Base-by-base conservation (phyloP, 2,329 filamentous ascomycete genomes). In the Tolypocladium guangdongense region DNA sequence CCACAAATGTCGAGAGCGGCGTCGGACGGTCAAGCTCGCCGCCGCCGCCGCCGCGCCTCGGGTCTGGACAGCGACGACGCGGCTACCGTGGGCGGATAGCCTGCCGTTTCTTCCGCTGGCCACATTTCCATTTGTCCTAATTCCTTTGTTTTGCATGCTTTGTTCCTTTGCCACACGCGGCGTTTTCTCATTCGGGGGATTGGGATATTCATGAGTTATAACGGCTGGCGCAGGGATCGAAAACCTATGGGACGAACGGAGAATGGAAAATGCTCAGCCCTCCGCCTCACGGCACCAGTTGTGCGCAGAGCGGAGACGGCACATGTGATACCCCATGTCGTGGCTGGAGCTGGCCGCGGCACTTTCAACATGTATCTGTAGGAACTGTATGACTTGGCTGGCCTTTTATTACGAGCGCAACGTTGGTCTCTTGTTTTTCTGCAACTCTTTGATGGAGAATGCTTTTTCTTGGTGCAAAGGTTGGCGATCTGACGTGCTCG, bases 1-100 rank as follows among this genome's bases (percentile, higher is more conserved):
- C 57, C 58, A 11, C 57, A 59, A 39, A 52, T 56, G 33, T 66
- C 65, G 51, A 60, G 64, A 48, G 63, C 65, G 16, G 60, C 61
- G 16, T 66, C 62, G 30, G 64, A 67, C 41, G 60, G 59, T 16
- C 50, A 27, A 4, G 11, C 37, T 11, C 46, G 35, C 11, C 32
- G 50, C 24, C 36, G 20, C 14, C 49, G 38, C n/a, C 32, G 8
- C 4, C n/a, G 38, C 27, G 24, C 22, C n/a, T 39, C n/a, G 24
- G 12, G 35, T 10, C 36, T 53, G 33, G 55, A 55, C 16, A 56
- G 55, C 39, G 56, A 56, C 35, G 56, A 57, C 24, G 52, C 54
- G 14, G 49, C 58, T 43, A 58, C 58, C 3, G 52, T 55, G 22
- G 47, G 53, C 16, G 54, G 54, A 16, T 54, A 52, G 46, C 16